Base-by-base conservation (phyloP, 2,329 filamentous ascomycete species). In the Pezicula rhizophila region DNA sequence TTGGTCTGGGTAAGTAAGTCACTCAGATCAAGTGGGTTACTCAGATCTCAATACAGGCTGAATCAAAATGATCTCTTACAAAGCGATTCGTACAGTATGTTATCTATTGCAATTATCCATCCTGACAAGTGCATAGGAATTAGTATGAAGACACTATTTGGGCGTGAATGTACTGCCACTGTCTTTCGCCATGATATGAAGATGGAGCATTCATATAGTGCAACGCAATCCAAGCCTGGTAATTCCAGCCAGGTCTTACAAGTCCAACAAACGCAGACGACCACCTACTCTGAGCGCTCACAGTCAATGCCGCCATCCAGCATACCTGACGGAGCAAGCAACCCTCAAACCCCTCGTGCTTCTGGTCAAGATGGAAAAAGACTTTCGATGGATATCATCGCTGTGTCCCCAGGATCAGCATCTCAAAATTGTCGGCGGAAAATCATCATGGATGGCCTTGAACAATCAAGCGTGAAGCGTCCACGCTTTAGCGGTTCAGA, bases 81-180 rank as follows among this genome's bases (percentile, higher is more conserved):
- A 23, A 23, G 6, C 23, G 23, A 23, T 23, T 23, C 23, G 23
- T 23, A 23, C 23, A 7, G 23, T 23, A 23, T 23, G 1, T 23
- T 23, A 18, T 23, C 6, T 23, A 23, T 23, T 23, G 6, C 23
- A 23, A 5, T 12, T 12, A 31, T 10, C 5, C n/a, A 18, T 47
- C 20, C 23, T 47, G 25, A 53, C 15, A 33, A 26, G 15, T 38
- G 14, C 48, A 49, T 47, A 71, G 75, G 61, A 1, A 67, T 83
- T 7, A 84, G 81, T 5, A 86, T 96, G 54, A 55, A 70, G n/a
- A 69, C 65, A 0, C 72, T 96, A 0, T 96, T 96, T 59, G 87
- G 87, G 0, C 65, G 79, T 18, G 68, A 81, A 25, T 95, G 89
- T 63, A 79, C 78, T 0, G 75, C 70, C 0, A 62, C 70, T 0